These are phyloP conservation scores for Ophiocordyceps sinensis DNA, from an alignment of 2,329 filamentous ascomycete genomes.

Conservation along the genomic window DNA sequence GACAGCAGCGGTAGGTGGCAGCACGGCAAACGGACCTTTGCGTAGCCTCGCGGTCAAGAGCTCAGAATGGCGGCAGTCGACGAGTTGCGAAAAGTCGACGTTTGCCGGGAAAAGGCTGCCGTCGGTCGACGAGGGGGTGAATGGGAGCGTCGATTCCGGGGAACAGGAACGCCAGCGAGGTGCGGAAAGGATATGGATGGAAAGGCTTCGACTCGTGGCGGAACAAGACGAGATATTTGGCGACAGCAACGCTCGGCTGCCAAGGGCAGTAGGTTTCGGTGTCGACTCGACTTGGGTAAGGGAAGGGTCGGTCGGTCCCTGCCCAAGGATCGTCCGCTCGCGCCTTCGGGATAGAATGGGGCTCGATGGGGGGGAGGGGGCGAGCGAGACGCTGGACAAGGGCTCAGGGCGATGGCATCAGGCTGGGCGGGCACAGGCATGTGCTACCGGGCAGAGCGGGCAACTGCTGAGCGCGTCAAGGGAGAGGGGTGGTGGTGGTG, in stretches of 20 bases:
- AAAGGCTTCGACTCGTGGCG: background rate
- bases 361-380: background rate
- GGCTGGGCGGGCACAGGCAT: background rate
- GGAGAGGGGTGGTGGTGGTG: background rate
- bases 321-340: slow-evolving; percentile 1
- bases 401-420: background rate
- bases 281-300: background rate
- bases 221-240: background rate
- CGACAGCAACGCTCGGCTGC: background rate
- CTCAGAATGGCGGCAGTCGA: slow-evolving; percentile 11
- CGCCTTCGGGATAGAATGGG: background rate
- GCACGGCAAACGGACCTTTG: slow-evolving; percentile 8
- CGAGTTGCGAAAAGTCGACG: slow-evolving; percentile 10
- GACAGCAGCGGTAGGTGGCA: background rate
- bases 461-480: background rate
- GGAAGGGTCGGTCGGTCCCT: slow-evolving; percentile 2
- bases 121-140: slow-evolving; percentile 11
- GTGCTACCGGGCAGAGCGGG: background rate
- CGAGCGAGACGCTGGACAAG: slow-evolving; percentile 1
- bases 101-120: slow-evolving; percentile 17
- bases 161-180: background rate
- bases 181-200: background rate
- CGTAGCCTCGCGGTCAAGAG: slow-evolving; percentile 8
- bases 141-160: background rate
- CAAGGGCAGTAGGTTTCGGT: background rate